Percentiles rank a stretch among this genome's conserved stretches.
Conservation (phyloP, 805 yeast genomes). For the Kazachstania africana region DNA sequence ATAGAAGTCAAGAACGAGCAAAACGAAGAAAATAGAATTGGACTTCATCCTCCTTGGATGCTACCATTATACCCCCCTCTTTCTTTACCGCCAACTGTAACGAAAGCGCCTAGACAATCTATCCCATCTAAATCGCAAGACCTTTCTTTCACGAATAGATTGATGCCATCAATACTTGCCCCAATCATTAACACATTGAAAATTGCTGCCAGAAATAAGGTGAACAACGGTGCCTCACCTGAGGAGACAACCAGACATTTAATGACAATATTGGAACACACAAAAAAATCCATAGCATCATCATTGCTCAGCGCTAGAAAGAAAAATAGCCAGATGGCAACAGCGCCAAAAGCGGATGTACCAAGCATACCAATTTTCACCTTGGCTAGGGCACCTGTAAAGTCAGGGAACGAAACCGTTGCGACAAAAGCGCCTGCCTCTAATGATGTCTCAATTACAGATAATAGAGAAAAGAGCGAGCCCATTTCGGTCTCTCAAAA, state of each 20-base stretch:
- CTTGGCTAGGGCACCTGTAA: too few relatives aligned
- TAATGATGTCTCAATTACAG: too few relatives aligned
- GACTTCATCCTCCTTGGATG: conserved; percentile 27
- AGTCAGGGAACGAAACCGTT: too few relatives aligned
- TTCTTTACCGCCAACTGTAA: conserved; percentile 13
- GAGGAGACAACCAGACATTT: conserved; percentile 23
- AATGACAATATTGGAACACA: conserved; percentile 21
- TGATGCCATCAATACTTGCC: conserved; percentile 19
- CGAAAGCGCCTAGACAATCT: conserved; percentile 1
- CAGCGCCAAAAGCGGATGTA: background rate
- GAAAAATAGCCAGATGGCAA: background rate
- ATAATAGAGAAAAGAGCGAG: too few relatives aligned
- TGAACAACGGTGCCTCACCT: conserved; percentile 24
- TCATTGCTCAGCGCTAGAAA: conserved; percentile 1
- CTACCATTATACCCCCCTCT: conserved; percentile 23
- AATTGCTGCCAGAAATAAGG: conserved; percentile 25
- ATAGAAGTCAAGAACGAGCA: background rate
- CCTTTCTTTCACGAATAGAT: conserved; percentile 8
- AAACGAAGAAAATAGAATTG: conserved; percentile 15
- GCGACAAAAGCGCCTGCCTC: too few relatives aligned
- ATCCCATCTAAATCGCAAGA: conserved; percentile 4
- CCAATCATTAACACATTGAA: conserved; percentile 25
- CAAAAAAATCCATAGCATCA: conserved; percentile 19
- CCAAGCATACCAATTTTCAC: conserved; percentile 18
- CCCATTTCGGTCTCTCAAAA: too few relatives aligned